Percentiles rank a stretch among this genome's conserved stretches.
Evolutionary conservation across 768 basidiomycete species (phyloP).

Genomic region (Daedaleopsis sinensis): DNA sequence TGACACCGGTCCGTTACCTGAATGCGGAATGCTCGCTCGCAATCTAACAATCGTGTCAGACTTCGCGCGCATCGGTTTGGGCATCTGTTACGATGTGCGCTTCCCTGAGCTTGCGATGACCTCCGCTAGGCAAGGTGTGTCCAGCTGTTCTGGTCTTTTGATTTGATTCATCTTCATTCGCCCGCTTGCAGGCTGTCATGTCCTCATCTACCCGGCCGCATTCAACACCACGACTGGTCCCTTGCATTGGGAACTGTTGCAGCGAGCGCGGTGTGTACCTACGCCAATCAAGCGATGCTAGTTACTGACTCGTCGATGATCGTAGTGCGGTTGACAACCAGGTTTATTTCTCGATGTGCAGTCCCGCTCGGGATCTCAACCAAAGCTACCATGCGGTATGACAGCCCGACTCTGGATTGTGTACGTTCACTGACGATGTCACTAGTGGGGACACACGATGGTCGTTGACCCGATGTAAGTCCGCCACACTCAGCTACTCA

Average conservation of each 20-base stretch:
- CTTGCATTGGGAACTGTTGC: constrained; percentile 93
- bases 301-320: neutral
- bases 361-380: constrained; percentile 83
- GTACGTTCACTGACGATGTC: neutral
- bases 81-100: constrained; percentile 95
- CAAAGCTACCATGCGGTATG: constrained; percentile 83
- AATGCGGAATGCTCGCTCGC: neutral
- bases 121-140: constrained; percentile 78
- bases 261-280: constrained; percentile 69
- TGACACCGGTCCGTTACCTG: constrained; percentile 68
- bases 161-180: neutral
- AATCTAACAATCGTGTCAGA: constrained; percentile 47
- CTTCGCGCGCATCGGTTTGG: constrained; percentile 96
- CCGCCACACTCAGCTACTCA: neutral
- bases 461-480: constrained; percentile 88
- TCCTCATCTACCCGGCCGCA: constrained; percentile 90
- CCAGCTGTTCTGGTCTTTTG: neutral
- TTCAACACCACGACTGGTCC: constrained; percentile 97
- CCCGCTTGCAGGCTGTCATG: constrained; percentile 67
- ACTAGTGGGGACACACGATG: constrained; percentile 88
- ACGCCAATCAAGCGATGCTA: neutral
- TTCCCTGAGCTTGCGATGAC: constrained; percentile 95
- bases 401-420: neutral
- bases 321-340: constrained; percentile 93
- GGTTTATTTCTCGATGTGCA: constrained; percentile 95